Percentiles rank a stretch among this genome's conserved stretches.
Evolutionary conservation across 768 basidiomycete species (phyloP).

Genomic region (Coprinopsis marcescibilis): DNA sequence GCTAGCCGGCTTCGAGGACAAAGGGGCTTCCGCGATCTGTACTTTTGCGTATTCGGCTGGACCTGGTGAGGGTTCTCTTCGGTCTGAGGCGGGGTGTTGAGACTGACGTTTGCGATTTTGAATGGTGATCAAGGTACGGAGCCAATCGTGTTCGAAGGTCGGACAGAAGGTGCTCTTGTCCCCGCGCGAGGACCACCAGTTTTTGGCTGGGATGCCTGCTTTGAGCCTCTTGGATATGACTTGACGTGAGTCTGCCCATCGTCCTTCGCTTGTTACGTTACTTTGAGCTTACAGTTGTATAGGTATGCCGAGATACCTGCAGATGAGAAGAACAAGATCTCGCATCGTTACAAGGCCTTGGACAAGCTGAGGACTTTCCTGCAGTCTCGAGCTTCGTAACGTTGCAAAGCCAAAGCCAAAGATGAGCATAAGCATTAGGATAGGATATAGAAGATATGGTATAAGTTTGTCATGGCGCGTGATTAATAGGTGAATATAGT

Average conservation of each 20-base stretch:
- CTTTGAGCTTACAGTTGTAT: conserved; percentile 4
- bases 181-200: conserved; percentile 67
- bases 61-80: conserved; percentile 52
- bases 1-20: conserved; percentile 69
- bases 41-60: conserved; percentile 94
- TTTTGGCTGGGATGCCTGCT: conserved; percentile 92
- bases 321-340: conserved; percentile 64
- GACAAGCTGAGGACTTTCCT: conserved; percentile 55
- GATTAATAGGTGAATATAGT: too few relatives aligned
- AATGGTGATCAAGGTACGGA: conserved; percentile 38
- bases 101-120: not conserved
- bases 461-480: too few relatives aligned
- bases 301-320: conserved; percentile 76
- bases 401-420: too few relatives aligned
- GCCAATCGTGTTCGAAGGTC: conserved; percentile 74
- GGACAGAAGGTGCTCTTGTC: conserved; percentile 87
- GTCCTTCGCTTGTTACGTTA: not conserved
- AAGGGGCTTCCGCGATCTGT: conserved; percentile 83
- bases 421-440: too few relatives aligned
- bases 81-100: not conserved
- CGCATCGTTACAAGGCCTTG: conserved; percentile 70
- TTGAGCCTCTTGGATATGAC: conserved; percentile 69
- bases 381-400: conserved; percentile 27
- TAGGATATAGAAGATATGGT: too few relatives aligned
- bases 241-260: conserved; percentile 54